phyloP scores from a whole-genome alignment of 2,329 filamentous ascomycete genomes.

The Raffaelea ambrosiae region DNA sequence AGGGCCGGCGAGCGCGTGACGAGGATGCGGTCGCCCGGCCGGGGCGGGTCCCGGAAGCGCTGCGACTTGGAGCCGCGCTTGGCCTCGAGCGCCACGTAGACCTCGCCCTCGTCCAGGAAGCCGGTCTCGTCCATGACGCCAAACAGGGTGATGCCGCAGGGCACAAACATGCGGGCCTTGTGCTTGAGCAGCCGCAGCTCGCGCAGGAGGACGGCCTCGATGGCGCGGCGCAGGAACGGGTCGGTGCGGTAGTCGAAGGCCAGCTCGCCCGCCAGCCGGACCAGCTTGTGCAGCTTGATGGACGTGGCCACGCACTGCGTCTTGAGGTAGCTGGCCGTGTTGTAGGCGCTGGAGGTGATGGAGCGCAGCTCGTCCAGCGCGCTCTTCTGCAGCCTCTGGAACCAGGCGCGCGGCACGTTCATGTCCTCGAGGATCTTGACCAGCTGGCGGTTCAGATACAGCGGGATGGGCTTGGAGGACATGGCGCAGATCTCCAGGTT shows the following conservation, averaged over 20 bases:
- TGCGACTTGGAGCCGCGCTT: slow-evolving; percentile 11
- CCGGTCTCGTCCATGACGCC: slow-evolving; percentile 79
- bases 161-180: slow-evolving; percentile 64
- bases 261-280: slow-evolving; percentile 49
- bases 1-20: slow-evolving; percentile 75
- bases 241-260: slow-evolving; percentile 60
- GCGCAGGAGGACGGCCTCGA: slow-evolving; percentile 62
- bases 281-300: slow-evolving; percentile 52
- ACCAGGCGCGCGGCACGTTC: slow-evolving; percentile 47
- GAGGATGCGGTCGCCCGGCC: slow-evolving; percentile 36
- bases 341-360: slow-evolving; percentile 48
- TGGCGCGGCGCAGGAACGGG: slow-evolving; percentile 57
- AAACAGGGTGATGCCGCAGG: slow-evolving; percentile 65
- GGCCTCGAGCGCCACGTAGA: slow-evolving; percentile 47
- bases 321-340: slow-evolving; percentile 59
- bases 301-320: slow-evolving; percentile 50
- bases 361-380: slow-evolving; percentile 51
- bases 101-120: slow-evolving; percentile 54
- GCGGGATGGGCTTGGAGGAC: slow-evolving; percentile 55
- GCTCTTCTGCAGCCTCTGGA: slow-evolving; percentile 54
- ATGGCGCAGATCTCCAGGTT: slow-evolving; percentile 67
- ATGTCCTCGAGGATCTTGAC: slow-evolving; percentile 86
- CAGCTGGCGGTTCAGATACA: slow-evolving; percentile 69
- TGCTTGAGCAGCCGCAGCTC: slow-evolving; percentile 71
- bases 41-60: slow-evolving; percentile 11